Conservation (phyloP, 805 yeast genomes). For the Wickerhamiella azyma region DNA sequence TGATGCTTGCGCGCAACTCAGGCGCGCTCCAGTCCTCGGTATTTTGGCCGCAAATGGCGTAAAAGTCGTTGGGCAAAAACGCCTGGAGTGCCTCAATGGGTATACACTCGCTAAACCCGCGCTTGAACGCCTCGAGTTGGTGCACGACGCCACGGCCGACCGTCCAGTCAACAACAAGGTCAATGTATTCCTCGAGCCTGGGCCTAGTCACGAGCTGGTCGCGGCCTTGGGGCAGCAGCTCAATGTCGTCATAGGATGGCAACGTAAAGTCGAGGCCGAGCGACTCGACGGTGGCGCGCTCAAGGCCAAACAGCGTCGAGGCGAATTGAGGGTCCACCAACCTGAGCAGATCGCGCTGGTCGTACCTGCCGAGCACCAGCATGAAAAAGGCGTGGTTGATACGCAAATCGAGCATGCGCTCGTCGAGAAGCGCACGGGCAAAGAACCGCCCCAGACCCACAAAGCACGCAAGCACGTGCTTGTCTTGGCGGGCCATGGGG, state of each 20-base stretch:
- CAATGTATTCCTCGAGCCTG: constrained; percentile 48
- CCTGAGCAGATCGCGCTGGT: constrained; percentile 4
- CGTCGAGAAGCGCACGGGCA: constrained; percentile 76
- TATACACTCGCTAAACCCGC: constrained; percentile 73
- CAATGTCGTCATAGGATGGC: constrained; percentile 61
- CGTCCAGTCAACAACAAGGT: constrained; percentile 41
- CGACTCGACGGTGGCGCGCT: constrained; percentile 32
- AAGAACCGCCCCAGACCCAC: constrained; percentile 64
- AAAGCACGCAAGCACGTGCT: constrained; percentile 31
- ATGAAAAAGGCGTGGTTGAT: constrained; percentile 62
- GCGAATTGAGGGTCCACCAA: constrained; percentile 16
- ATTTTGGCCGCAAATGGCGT: constrained; percentile 55
- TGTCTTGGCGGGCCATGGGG: constrained; percentile 30
- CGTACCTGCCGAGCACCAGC: constrained; percentile 31
- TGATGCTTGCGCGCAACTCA: constrained; percentile 45
- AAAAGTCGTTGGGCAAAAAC: constrained; percentile 63
- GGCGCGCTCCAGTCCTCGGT: constrained; percentile 68
- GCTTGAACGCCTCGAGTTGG: constrained; percentile 56
- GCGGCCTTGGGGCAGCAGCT: constrained; percentile 44
- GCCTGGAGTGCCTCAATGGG: constrained; percentile 60
- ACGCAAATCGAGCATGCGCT: constrained; percentile 72
- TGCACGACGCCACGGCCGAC: constrained; percentile 47
- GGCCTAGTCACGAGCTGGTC: constrained; percentile 33
- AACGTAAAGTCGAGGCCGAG: constrained; percentile 52
- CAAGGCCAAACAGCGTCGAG: constrained; percentile 10